Percentiles rank a stretch among this genome's conserved stretches.
These are phyloP conservation scores for Ceratopteris richardii DNA, from an alignment of 75 land plant genomes.

Conservation along the genomic window DNA sequence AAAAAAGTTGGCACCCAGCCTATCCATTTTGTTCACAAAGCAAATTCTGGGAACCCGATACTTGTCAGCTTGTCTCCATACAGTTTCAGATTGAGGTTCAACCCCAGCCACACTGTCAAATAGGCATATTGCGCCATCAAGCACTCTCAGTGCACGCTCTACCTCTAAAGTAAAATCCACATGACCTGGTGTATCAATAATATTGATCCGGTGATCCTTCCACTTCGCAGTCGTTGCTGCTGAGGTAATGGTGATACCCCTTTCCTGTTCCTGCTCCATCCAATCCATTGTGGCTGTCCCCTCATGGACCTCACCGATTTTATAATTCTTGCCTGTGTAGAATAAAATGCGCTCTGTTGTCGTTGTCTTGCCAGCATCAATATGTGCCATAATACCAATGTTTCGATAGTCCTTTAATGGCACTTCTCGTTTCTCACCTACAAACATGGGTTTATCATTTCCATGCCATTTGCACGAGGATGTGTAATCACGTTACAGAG, in stretches of 20 bases:
- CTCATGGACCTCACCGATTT: slow-evolving; percentile 96
- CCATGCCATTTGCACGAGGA: too few species aligned
- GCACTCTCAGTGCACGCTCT: slow-evolving; percentile 85
- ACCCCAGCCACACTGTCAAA: slow-evolving; percentile 99
- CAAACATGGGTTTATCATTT: too few species aligned
- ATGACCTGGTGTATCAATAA: slow-evolving; percentile 97
- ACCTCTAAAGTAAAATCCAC: slow-evolving; percentile 97
- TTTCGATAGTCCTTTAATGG: slow-evolving; percentile 75
- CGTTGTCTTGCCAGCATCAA: slow-evolving; percentile 96
- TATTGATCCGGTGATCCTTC: slow-evolving; percentile 94
- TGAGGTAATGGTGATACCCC: slow-evolving; percentile 97
- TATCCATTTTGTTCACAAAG: slow-evolving; percentile 98
- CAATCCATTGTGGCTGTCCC: slow-evolving; percentile 98
- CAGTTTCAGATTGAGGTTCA: slow-evolving; percentile 96
- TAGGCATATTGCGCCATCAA: slow-evolving; percentile 93
- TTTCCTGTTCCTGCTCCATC: slow-evolving; percentile 99
- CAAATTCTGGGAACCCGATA: slow-evolving; percentile 93
- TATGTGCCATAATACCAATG: slow-evolving; percentile 98
- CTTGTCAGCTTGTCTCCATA: slow-evolving; percentile 97
- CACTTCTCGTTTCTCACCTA: slow-evolving; percentile 35
- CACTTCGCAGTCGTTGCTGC: slow-evolving; percentile 93
- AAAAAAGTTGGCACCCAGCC: slow-evolving; percentile 91
- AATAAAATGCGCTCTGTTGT: slow-evolving; percentile 82
- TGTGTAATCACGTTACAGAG: too few species aligned
- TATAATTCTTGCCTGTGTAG: slow-evolving; percentile 91